Evolutionary conservation across 345 rosid genomes (phyloP).

Genomic region (Melastoma malabathricum): DNA sequence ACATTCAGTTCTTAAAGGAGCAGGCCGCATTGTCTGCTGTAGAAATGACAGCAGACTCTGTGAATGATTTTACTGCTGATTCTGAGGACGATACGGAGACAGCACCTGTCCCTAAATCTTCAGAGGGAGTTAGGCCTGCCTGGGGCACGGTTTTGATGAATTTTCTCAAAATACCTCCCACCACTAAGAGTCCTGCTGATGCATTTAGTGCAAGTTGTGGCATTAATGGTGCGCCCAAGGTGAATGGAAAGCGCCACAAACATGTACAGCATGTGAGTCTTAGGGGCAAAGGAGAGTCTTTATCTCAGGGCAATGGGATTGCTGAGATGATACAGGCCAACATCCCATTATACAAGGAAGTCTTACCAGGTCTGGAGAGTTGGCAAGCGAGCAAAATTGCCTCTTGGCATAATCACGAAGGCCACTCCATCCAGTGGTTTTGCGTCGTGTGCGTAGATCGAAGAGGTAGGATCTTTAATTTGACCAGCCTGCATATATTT

Average conservation of each 20-base stretch:
- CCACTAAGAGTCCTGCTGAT: conserved; percentile 20
- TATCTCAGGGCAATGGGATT: conserved; percentile 50
- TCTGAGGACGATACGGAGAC: conserved; percentile 52
- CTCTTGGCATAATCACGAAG: conserved; percentile 84
- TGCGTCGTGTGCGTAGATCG: conserved; percentile 77
- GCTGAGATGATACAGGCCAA: conserved; percentile 54
- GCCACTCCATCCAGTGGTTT: conserved; percentile 85
- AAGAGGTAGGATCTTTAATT: conserved; percentile 39
- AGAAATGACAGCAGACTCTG: conserved; percentile 63
- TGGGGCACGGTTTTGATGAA: conserved; percentile 59
- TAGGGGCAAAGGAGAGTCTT: conserved; percentile 25
- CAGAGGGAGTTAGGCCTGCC: conserved; percentile 32
- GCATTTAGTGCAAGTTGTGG: conserved; percentile 24
- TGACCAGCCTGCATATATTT: not conserved
- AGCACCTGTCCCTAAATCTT: conserved; percentile 38
- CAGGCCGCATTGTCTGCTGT: conserved; percentile 76
- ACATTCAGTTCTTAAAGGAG: conserved; percentile 72
- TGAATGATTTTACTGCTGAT: conserved; percentile 59
- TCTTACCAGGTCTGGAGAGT: conserved; percentile 69
- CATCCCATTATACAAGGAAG: conserved; percentile 56
- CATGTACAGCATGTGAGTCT: conserved; percentile 30
- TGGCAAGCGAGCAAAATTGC: conserved; percentile 88
- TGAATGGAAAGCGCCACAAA: conserved; percentile 84
- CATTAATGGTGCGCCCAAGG: conserved; percentile 43
- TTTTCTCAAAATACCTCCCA: conserved; percentile 34